phyloP scores from a whole-genome alignment of 2,329 filamentous ascomycete genomes.

The Diaporthe humulicola region DNA sequence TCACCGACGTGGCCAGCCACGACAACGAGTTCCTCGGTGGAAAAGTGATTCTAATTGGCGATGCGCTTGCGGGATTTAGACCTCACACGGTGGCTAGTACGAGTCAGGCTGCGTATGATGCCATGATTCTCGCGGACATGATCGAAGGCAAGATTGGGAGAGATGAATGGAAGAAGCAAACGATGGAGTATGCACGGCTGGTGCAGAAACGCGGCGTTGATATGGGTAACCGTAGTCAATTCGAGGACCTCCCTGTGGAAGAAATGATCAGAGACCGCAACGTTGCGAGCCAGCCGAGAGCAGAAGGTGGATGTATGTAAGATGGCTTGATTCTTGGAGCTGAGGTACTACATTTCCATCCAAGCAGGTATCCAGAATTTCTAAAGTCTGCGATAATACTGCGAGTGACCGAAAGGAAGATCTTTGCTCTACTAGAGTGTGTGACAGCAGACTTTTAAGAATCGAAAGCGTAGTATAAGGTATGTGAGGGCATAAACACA shows the following conservation, averaged over 20 bases:
- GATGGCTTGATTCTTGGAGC: background rate
- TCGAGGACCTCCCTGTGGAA: slow-evolving; percentile 47
- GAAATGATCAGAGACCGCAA: slow-evolving; percentile 53
- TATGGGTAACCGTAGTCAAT: slow-evolving; percentile 53
- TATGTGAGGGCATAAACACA: too few relatives aligned
- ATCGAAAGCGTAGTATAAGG: too few relatives aligned
- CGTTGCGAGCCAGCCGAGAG: slow-evolving; percentile 48
- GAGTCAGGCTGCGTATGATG: slow-evolving; percentile 49
- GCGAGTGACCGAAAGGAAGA: too few relatives aligned
- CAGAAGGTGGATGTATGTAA: slow-evolving; percentile 41
- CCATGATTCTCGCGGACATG: slow-evolving; percentile 50
- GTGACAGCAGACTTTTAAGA: too few relatives aligned
- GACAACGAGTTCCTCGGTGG: slow-evolving; percentile 53
- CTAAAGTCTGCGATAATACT: too few relatives aligned
- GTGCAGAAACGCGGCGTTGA: slow-evolving; percentile 51
- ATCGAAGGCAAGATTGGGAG: slow-evolving; percentile 47
- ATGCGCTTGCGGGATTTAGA: slow-evolving; percentile 58
- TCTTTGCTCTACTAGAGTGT: too few relatives aligned
- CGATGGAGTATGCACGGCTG: slow-evolving; percentile 51
- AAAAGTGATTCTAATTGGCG: slow-evolving; percentile 57
- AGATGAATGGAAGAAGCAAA: slow-evolving; percentile 51
- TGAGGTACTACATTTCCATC: background rate
- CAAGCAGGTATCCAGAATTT: too few relatives aligned
- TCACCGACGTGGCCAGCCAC: slow-evolving; percentile 54
- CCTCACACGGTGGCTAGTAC: slow-evolving; percentile 60